Evolutionary conservation across 2,329 filamentous ascomycete genomes (phyloP).

Genomic region (Emmonsiellopsis sp.): DNA sequence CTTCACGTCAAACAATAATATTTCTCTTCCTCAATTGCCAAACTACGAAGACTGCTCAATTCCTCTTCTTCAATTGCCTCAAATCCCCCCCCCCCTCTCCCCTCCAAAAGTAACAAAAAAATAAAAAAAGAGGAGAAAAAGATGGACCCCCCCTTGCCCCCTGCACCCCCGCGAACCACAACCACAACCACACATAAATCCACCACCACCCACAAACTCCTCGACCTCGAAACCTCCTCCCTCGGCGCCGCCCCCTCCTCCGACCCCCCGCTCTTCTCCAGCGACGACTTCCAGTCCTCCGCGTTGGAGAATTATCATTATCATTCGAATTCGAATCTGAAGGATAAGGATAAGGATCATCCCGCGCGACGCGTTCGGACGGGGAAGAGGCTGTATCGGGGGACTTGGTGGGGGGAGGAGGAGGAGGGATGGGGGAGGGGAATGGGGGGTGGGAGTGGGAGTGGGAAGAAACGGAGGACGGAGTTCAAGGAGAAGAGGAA

Average conservation of each 20-base stretch:
- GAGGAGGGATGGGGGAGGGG: constrained; percentile 21
- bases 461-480: constrained; percentile 26
- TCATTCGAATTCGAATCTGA: constrained; percentile 5
- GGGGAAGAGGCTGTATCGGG: constrained; percentile 33
- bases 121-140: no score
- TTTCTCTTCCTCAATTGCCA: no score
- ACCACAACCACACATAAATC: constrained; percentile 9
- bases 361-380: constrained; percentile 15
- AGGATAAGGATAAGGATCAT: constrained; percentile 14
- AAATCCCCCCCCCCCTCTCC: no score
- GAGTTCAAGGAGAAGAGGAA: constrained; percentile 36
- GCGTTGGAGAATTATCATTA: constrained; percentile 34
- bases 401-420: constrained; percentile 37
- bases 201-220: constrained; percentile 28
- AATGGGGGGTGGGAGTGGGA: background rate
- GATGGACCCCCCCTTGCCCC: constrained; percentile 17
- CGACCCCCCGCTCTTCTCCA: constrained; percentile 39
- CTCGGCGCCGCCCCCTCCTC: constrained; percentile 22
- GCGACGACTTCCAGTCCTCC: constrained; percentile 37
- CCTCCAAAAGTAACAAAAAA: no score
- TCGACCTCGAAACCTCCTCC: constrained; percentile 17
- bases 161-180: constrained; percentile 14
- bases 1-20: no score
- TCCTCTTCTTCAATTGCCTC: no score
- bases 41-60: no score